Evolutionary conservation across 2,329 filamentous ascomycete species (phyloP), one percentile per base, ranked within the genome.

Genomic region (Colletotrichum filicis): DNA sequence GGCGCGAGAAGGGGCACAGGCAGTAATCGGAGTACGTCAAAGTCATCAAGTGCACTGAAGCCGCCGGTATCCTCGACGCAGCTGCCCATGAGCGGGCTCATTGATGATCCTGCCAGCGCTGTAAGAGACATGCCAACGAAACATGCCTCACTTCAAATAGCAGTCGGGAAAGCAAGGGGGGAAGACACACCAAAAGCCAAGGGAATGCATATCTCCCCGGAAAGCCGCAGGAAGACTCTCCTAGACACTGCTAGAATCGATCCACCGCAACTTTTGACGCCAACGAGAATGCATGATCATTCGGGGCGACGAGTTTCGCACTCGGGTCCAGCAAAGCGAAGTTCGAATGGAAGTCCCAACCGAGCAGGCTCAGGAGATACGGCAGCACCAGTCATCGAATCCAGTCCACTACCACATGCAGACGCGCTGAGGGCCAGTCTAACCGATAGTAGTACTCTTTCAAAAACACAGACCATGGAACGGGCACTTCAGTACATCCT

Each of bases 401-500:
- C 55, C 22, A 53, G 35, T 19, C 59, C 19, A 16, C 16, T 46
- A 12, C 32, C 59, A 24, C 59, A 61, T 16, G 55, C 46, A 11
- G 71, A 66, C 26, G 56, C 67, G 52, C 26, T 73, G 60, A 30
- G 55, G 19, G 30, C 28, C 7, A 73, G 26, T n/a, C 56, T 73
- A 14, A 42, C 22, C 35, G 30, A 37, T 14, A 52, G 61, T 42
- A 56, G 46, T 24, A 8, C 19, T 59, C 24, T 35, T 19, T 42
- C 52, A 14, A 56, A 49, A 12, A 24, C 35, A 19, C 66, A 66
- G 16, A 46, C 49, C 22, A 71, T 73, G 66, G 71, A 71, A 37
- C 56, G 49, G 46, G 53, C 49, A 24, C 60, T 87, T 56, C 75
- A 80, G 14, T 82, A 85, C 71, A 79, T 87, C 11, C 78, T 88